phyloP scores from a whole-genome alignment of 2,329 filamentous ascomycete species.

The Thelonectria olida region DNA sequence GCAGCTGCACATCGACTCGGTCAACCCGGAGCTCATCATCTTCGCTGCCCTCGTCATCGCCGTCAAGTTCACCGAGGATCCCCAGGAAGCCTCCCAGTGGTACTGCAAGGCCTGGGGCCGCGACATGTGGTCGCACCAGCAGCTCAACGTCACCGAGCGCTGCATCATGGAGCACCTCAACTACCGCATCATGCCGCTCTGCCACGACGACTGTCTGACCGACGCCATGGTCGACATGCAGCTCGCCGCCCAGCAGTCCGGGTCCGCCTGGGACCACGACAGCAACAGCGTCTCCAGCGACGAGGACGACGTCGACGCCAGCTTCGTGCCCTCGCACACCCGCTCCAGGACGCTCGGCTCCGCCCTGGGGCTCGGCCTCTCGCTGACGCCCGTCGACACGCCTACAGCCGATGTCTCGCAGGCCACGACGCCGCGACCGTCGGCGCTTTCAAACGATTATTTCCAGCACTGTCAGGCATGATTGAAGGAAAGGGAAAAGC shows the following conservation, averaged over 20 bases:
- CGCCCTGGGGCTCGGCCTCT: conserved; percentile 36
- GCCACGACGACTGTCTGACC: conserved; percentile 63
- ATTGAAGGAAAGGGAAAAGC: conserved; percentile 7
- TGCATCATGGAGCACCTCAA: conserved; percentile 71
- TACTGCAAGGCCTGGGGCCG: conserved; percentile 65
- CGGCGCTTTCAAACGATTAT: conserved; percentile 33
- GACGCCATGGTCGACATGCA: conserved; percentile 72
- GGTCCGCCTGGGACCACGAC: conserved; percentile 36
- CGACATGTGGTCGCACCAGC: conserved; percentile 65
- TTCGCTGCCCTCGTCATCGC: conserved; percentile 71
- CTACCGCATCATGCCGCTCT: conserved; percentile 71
- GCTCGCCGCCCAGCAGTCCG: conserved; percentile 56
- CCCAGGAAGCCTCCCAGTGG: conserved; percentile 60
- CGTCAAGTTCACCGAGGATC: conserved; percentile 72
- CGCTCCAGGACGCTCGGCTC: conserved; percentile 48
- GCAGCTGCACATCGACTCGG: conserved; percentile 66
- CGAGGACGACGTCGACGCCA: conserved; percentile 38
- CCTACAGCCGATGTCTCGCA: conserved; percentile 28
- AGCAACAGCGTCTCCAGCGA: conserved; percentile 41
- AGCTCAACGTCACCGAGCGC: conserved; percentile 71
- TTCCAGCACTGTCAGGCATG: conserved; percentile 36
- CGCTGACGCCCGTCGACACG: conserved; percentile 39
- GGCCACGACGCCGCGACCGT: conserved; percentile 31
- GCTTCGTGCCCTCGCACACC: conserved; percentile 43
- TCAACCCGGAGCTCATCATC: conserved; percentile 70